Base-by-base conservation (phyloP, 805 yeast species). In the Wickerhamiella brachini region DNA sequence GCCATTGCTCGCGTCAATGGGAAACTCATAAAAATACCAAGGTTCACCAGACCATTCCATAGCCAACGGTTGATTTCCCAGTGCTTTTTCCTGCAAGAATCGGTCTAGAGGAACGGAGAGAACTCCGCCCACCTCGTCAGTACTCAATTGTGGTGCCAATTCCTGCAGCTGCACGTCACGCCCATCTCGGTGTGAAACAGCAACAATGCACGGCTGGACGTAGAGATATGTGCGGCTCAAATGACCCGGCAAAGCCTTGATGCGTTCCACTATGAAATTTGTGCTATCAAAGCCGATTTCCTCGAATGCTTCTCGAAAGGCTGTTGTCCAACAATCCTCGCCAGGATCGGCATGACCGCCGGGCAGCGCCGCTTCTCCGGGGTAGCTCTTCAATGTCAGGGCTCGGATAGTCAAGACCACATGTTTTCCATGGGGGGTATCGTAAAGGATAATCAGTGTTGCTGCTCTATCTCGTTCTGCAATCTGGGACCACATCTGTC, bases 281-380 rank as follows among this genome's bases (percentile, higher is more conserved):
- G 12, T 18, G 12, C 48, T 47, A n/a, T 7, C 21, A 49, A 47
- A 87, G 63, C 96, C 96, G 48, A 89, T 85, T 63, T 89, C 97
- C 63, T 89, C 97, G 51, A 74, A 76, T 54, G 88, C 79, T 65
- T 89, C 97, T 31, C 97, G 70, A 53, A 94, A 71, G 0, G 95
- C 83, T 39, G 83, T 81, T 44, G 76, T 74, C 73, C 83, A 81
- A 52, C 83, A 85, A 58, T 86, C 87, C 20, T 75, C 69, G 0
- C 74, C 78, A 5, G 29, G 58, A 64, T 89, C 97, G 3, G 95
- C 88, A 61, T 83, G 85, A 10, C 97, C 97, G 2, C 97, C 97
- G 4, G 97, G 97, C 7, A 89, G 71, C 1, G 96, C 86, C 6
- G 85, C 84, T 64, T 89, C 95, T 5, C 97, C 96, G 0, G 93